phyloP scores from a whole-genome alignment of 352 stramenopile genomes.

The Phytophthora palmivora region DNA sequence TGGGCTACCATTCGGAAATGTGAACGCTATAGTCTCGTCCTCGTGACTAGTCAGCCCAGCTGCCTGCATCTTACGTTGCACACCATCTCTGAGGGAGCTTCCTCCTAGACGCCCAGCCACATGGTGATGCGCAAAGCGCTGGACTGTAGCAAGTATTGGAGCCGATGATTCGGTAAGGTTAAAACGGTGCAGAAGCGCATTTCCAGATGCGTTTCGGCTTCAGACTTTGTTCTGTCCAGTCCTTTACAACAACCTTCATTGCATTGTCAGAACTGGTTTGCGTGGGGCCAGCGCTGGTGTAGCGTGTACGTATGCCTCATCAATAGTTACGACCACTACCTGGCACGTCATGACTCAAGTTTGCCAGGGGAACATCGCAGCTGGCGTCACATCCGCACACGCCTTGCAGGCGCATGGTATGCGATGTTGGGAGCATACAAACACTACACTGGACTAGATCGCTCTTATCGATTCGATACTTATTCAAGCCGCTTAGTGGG shows the following conservation, averaged over 20 bases:
- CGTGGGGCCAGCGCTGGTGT: background rate
- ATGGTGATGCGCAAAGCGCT: slow-evolving; percentile 16
- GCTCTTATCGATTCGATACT: too few species aligned
- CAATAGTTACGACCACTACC: slow-evolving; percentile 3
- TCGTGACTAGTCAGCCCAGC: slow-evolving; percentile 9
- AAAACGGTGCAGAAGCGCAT: slow-evolving; percentile 8
- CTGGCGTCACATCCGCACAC: background rate
- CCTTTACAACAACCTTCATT: slow-evolving; percentile 16
- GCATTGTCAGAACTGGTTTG: slow-evolving; percentile 10
- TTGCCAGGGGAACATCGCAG: slow-evolving; percentile 10
- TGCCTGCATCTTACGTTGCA: slow-evolving; percentile 2
- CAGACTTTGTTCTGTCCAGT: slow-evolving; percentile 9
- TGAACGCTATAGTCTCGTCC: slow-evolving; percentile 20
- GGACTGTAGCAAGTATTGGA: background rate
- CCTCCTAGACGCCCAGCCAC: slow-evolving; percentile 10
- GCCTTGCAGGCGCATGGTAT: background rate
- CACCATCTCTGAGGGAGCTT: background rate
- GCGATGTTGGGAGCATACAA: too few species aligned
- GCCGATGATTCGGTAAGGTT: background rate
- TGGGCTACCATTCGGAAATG: background rate
- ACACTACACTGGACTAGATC: too few species aligned
- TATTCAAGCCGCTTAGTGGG: too few species aligned
- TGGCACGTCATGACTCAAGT: slow-evolving; percentile 19
- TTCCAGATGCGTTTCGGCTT: slow-evolving; percentile 27
- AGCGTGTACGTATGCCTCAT: slow-evolving; percentile 15